Conservation (phyloP, 2,329 filamentous ascomycete genomes). For the Pseudogymnoascus sp. region DNA sequence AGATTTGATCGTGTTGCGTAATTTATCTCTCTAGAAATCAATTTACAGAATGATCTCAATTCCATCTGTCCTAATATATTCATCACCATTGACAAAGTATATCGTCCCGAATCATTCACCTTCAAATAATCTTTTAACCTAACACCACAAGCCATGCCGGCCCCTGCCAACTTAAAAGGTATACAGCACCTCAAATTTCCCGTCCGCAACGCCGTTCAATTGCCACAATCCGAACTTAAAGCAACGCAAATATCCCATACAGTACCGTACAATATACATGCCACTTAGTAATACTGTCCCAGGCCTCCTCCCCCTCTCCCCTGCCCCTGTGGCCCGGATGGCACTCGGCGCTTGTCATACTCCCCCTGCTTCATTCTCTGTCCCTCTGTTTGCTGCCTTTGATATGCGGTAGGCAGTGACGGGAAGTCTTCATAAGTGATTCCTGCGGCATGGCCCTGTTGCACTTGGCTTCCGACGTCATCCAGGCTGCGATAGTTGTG, state of each 20-base stretch:
- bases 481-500: constrained; percentile 59
- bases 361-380: constrained; percentile 5
- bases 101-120: neutral
- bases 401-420: constrained; percentile 27
- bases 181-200: neutral
- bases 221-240: neutral
- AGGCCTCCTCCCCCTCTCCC: neutral
- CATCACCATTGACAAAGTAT: neutral
- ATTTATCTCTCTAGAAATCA: neutral
- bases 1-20: constrained; percentile 1
- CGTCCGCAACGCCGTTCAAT: neutral
- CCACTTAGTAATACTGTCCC: constrained; percentile 2
- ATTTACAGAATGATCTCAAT: neutral
- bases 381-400: constrained; percentile 21
- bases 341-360: neutral
- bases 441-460: constrained; percentile 24
- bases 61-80: neutral
- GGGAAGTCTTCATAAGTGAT: constrained; percentile 30
- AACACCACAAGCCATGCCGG: neutral
- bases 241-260: neutral
- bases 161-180: neutral
- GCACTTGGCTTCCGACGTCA: constrained; percentile 41
- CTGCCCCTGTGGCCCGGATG: neutral
- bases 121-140: neutral
- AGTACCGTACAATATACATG: neutral